A percentile compares a stretch with the other conserved stretches of the same genome.
Evolutionary conservation across 176 grass and related monocot species (phyloP).

Genomic region (Juncus effusus): DNA sequence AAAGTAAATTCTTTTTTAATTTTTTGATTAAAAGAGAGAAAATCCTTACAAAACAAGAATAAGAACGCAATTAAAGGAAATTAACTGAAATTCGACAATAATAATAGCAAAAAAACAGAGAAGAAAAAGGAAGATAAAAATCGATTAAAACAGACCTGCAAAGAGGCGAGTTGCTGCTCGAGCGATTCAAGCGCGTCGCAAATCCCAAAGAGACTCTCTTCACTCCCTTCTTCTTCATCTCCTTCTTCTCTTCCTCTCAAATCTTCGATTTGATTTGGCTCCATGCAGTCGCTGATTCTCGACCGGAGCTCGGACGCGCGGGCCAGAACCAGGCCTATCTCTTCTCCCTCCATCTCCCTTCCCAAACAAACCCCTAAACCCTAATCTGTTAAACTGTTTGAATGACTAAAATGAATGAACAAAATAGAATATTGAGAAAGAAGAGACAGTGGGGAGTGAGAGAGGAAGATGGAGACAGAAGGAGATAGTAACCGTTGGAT

Average conservation of each 20-base stretch:
- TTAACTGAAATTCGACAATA: background rate
- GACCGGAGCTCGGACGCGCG: slow-evolving; percentile 65
- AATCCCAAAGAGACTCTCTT: slow-evolving; percentile 50
- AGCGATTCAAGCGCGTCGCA: slow-evolving; percentile 67
- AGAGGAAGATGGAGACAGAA: background rate
- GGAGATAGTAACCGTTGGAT: background rate
- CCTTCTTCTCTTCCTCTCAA: background rate
- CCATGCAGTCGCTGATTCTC: slow-evolving; percentile 57
- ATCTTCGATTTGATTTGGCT: background rate
- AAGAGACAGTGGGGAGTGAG: background rate
- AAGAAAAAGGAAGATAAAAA: slow-evolving; percentile 5
- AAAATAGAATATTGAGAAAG: background rate
- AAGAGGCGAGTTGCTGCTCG: slow-evolving; percentile 69
- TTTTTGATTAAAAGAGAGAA: too few relatives aligned
- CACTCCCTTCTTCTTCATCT: background rate
- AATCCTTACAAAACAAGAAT: background rate
- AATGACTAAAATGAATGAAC: background rate
- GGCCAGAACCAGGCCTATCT: slow-evolving; percentile 77
- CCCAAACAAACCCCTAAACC: slow-evolving; percentile 21
- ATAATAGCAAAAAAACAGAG: background rate
- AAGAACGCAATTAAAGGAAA: background rate
- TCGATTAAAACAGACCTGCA: slow-evolving; percentile 39
- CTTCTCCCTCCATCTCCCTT: slow-evolving; percentile 64
- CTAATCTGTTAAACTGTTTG: slow-evolving; percentile 18
- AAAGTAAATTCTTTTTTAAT: too few relatives aligned